Evolutionary conservation across 1,139 yeast genomes (phyloP).

Genomic region (Yamadazyma spencermartinsiae): DNA sequence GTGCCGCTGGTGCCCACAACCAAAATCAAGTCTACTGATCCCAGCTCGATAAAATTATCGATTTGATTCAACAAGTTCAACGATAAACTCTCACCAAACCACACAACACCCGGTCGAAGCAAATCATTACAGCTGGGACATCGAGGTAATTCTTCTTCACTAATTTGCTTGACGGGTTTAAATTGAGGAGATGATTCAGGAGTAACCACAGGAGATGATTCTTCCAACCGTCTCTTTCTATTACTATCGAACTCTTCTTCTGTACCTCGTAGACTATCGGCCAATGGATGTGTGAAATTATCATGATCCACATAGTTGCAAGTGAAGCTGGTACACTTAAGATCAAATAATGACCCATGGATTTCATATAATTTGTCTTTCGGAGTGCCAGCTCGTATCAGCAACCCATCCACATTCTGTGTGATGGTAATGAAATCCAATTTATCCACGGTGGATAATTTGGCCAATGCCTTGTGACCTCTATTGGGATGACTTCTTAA

Average conservation of each 20-base stretch:
- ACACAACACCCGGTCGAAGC: conserved; percentile 84
- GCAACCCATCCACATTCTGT: conserved; percentile 81
- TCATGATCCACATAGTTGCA: conserved; percentile 61
- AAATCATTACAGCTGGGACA: conserved; percentile 70
- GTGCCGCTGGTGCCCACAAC: conserved; percentile 86
- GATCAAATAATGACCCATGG: conserved; percentile 75
- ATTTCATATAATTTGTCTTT: conserved; percentile 54
- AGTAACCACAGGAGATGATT: conserved; percentile 34
- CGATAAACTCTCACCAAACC: conserved; percentile 89
- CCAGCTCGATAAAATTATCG: conserved; percentile 66
- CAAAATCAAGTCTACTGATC: conserved; percentile 65
- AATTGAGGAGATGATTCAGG: conserved; percentile 44
- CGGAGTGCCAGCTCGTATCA: conserved; percentile 64
- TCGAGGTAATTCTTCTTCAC: conserved; percentile 59
- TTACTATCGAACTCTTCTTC: conserved; percentile 29
- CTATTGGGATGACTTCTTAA: conserved; percentile 66
- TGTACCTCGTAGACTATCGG: conserved; percentile 51
- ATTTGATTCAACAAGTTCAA: conserved; percentile 59
- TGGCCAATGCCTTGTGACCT: conserved; percentile 72
- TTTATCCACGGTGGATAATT: conserved; percentile 28
- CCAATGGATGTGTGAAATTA: conserved; percentile 62
- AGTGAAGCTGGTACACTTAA: conserved; percentile 72
- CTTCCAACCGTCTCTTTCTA: conserved; percentile 48
- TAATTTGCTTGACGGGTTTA: conserved; percentile 47
- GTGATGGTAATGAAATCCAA: conserved; percentile 62